Conservation (phyloP, 2,329 filamentous ascomycete species). For the Aspergillus sp. region DNA sequence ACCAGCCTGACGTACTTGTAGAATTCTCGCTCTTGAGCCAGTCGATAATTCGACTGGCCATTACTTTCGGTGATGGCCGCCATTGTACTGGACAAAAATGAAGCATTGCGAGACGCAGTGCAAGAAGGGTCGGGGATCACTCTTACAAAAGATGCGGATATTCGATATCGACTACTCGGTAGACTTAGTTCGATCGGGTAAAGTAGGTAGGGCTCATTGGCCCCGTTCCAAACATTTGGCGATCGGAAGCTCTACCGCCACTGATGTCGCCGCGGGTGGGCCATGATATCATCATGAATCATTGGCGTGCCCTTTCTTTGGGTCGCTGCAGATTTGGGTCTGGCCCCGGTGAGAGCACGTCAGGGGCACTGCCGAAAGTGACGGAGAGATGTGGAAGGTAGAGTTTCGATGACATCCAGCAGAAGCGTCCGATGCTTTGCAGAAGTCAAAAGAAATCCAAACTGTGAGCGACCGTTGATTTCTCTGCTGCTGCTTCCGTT, state of each 20-base stretch:
- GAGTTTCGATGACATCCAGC: background rate
- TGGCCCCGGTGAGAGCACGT: background rate
- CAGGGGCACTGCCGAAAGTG: background rate
- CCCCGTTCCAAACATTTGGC: background rate
- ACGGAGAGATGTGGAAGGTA: background rate
- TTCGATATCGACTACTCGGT: background rate
- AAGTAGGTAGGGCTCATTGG: background rate
- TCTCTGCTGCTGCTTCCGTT: background rate
- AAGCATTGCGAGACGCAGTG: background rate
- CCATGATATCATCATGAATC: background rate
- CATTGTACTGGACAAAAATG: background rate
- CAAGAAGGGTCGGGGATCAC: no score
- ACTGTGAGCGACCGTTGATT: background rate
- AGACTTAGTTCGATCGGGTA: background rate
- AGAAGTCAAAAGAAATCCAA: background rate
- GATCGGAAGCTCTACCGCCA: no score
- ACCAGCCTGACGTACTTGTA: constrained; percentile 15
- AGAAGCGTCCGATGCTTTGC: background rate
- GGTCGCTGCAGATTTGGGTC: background rate
- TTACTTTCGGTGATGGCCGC: background rate
- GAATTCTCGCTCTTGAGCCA: constrained; percentile 25
- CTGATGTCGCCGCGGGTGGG: background rate
- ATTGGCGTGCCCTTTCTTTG: background rate
- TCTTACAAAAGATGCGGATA: background rate
- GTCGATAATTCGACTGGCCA: background rate